These are phyloP conservation scores for Lactarius psammicola DNA, from an alignment of 768 basidiomycete genomes.

Conservation along the genomic window DNA sequence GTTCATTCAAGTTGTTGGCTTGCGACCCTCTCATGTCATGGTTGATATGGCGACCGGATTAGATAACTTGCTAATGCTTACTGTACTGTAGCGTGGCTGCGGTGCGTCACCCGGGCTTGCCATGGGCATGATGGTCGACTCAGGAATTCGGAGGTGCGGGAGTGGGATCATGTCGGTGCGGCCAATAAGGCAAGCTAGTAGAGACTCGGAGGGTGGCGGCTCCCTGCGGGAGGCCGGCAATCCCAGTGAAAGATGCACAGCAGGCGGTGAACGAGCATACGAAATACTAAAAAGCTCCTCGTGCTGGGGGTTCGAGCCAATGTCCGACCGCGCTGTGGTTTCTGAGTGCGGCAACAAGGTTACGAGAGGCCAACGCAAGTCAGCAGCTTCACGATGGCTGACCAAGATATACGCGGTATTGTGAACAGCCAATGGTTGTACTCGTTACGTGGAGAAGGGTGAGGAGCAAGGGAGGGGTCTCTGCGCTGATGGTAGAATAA, in stretches of 20 bases:
- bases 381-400: not conserved
- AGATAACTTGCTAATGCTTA: not conserved
- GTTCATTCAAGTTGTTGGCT: no score
- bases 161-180: not conserved
- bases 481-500: not conserved
- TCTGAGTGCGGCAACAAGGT: not conserved
- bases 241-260: not conserved
- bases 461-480: not conserved
- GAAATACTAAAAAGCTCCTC: not conserved
- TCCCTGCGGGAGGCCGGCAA: not conserved
- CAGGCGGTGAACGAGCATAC: not conserved
- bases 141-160: no score
- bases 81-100: not conserved
- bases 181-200: no score
- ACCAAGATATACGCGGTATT: no score
- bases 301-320: not conserved
- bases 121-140: no score
- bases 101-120: not conserved
- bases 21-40: not conserved
- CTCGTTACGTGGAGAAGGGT: not conserved
- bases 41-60: not conserved
- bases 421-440: not conserved
- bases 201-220: no score
- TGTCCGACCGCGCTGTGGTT: not conserved
- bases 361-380: no score